Evolutionary conservation across 495 filamentous ascomycete species (phyloP).

Genomic region (Aspergillus sclerotiicarbonarius): DNA sequence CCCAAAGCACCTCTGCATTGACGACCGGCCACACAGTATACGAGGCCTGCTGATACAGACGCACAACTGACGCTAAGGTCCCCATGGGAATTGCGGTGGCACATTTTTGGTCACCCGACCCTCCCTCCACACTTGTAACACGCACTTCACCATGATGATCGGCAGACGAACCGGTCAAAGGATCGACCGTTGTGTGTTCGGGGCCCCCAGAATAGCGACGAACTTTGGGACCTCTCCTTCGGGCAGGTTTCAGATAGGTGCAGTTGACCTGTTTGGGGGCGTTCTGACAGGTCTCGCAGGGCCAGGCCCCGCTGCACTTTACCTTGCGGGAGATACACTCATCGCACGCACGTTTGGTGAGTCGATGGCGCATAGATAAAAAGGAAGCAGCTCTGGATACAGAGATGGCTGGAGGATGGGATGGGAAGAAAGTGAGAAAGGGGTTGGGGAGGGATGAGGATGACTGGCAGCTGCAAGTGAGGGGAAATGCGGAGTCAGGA

Average conservation of each 20-base stretch:
- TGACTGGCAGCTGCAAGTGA: not conserved
- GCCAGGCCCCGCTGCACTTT: constrained; percentile 32
- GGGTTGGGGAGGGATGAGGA: not conserved
- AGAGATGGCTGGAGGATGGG: not conserved
- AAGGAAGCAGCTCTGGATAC: not conserved
- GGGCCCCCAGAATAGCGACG: constrained; percentile 5
- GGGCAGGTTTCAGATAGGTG: constrained; percentile 31
- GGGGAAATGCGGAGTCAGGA: not conserved
- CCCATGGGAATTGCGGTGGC: constrained; percentile 12
- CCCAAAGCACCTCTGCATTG: constrained; percentile 20
- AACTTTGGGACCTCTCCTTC: constrained; percentile 30
- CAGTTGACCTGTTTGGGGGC: constrained; percentile 22
- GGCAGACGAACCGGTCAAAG: not conserved
- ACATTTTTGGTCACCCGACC: not conserved
- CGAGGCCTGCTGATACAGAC: constrained; percentile 25
- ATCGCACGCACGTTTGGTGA: constrained; percentile 34
- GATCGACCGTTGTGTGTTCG: not conserved
- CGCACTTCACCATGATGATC: not conserved
- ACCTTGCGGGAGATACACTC: constrained; percentile 33
- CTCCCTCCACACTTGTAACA: not conserved
- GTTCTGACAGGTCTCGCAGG: constrained; percentile 28
- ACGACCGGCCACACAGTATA: constrained; percentile 36
- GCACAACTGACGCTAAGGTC: constrained; percentile 17
- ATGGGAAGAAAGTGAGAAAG: not conserved
- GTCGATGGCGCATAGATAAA: constrained; percentile 17